Base-by-base conservation (phyloP, 1,139 yeast species). In the Candida sojae region DNA sequence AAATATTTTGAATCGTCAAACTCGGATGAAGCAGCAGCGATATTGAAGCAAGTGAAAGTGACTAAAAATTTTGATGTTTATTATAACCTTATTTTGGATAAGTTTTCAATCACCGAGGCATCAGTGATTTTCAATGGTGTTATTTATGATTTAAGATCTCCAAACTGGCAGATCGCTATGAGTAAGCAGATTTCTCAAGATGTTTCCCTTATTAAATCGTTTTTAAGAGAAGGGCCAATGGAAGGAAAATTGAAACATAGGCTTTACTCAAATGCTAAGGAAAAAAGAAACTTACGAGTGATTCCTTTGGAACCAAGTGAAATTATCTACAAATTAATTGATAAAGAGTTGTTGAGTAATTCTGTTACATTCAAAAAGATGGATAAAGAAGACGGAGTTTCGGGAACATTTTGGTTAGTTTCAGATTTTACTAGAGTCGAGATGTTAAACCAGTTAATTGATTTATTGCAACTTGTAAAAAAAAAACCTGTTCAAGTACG, bases 41-140 rank as follows among this genome's bases (percentile, higher is more conserved):
- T 73, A 4, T 55, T 73, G n/a, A 51, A 58, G 1, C 45, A 57
- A 5, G 60, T 73, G n/a, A 44, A 49, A 9, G 11, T 53, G n/a
- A 48, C 55, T 3, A 43, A 45, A 2, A 54, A 53, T 6, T 49
- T 48, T 10, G 62, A 63, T 13, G 68, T 74, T 44, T 68, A 72
- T 45, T 57, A 58, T 29, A 29, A 50, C 4, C 62, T 66, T 3
- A 57, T 70, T 0, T 55, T 57, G 12, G 59, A 57, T 5, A 64
- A 56, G 43, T 75, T 61, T 53, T 80, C 82, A 2, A 65, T 86
- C 33, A 49, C 57, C 0, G 61, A 66, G 1, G 84, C 92, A 0
- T 67, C 81, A 0, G 70, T 89, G 4, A 76, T 90, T 46, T 80
- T 83, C 38, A 88, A 93, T 64, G 98, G 98, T 39, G 82, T 85